phyloP scores from a whole-genome alignment of 139 green algal genomes.

The Micractinium sp. region DNA sequence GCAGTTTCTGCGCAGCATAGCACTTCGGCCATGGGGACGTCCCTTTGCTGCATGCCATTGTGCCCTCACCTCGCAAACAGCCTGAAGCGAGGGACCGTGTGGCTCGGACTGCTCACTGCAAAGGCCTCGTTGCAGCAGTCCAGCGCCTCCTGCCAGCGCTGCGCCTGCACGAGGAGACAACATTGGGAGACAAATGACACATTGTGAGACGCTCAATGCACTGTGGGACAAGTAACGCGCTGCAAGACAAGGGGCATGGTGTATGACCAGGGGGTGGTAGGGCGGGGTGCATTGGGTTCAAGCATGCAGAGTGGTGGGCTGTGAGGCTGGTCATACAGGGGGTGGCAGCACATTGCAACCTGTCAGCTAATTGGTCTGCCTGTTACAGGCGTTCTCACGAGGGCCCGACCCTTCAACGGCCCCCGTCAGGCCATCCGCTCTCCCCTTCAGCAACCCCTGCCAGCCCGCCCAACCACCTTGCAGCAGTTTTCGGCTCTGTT shows the following conservation, averaged over 20 bases:
- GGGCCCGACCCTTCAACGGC: no score
- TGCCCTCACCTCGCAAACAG: constrained; percentile 8
- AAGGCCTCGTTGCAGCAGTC: constrained; percentile 15
- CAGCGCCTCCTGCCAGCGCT: constrained; percentile 14
- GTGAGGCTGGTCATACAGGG: no score
- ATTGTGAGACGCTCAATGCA: background rate
- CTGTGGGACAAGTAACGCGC: background rate
- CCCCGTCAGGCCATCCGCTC: background rate
- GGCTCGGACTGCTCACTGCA: background rate
- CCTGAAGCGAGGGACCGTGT: background rate
- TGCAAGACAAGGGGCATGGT: background rate
- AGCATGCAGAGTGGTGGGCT: no score
- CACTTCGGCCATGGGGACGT: no score
- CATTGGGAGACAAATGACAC: no score
- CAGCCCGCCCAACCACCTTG: background rate
- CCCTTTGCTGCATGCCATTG: no score
- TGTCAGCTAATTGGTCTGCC: no score
- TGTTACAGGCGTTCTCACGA: no score
- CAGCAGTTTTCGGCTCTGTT: constrained; percentile 28
- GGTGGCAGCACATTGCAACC: no score
- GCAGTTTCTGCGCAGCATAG: no score
- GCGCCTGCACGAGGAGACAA: background rate
- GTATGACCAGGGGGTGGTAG: background rate
- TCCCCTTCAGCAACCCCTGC: no score
- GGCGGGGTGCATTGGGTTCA: no score